Evolutionary conservation across 192 early-diverging fungal species (phyloP).

Genomic region (Ramicandelaber brevisporus): DNA sequence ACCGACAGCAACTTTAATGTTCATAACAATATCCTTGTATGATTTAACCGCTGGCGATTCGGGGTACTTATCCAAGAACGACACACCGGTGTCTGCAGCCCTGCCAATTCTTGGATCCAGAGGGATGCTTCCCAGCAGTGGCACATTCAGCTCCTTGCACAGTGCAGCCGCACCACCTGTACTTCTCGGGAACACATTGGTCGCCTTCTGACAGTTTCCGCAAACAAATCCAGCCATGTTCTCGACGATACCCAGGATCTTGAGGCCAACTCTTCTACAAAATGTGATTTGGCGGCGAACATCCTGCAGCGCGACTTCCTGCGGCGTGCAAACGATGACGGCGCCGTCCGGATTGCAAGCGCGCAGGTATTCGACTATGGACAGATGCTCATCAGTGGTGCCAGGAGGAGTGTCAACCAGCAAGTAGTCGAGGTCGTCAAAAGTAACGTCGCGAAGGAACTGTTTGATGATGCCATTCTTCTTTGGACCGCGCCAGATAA

Average conservation of each 20-base stretch:
- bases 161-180: constrained; percentile 44
- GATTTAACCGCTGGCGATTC: constrained; percentile 64
- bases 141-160: constrained; percentile 30
- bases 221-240: constrained; percentile 98
- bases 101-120: constrained; percentile 55
- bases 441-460: constrained; percentile 87
- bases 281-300: constrained; percentile 94
- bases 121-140: constrained; percentile 43
- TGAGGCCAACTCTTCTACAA: constrained; percentile 48
- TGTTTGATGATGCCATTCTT: constrained; percentile 86
- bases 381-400: constrained; percentile 90
- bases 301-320: constrained; percentile 65
- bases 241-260: constrained; percentile 81
- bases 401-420: constrained; percentile 93
- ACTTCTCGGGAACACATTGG: constrained; percentile 46
- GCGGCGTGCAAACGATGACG: constrained; percentile 83
- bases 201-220: constrained; percentile 54
- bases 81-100: constrained; percentile 65
- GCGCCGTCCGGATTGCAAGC: constrained; percentile 63
- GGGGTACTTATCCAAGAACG: constrained; percentile 68
- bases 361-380: constrained; percentile 52
- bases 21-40: constrained; percentile 27
- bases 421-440: constrained; percentile 73
- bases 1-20: too few relatives aligned
- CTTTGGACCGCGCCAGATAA: constrained; percentile 90